Conservation (phyloP, 495 filamentous ascomycete species). For the Penicillium ochrochloron region DNA sequence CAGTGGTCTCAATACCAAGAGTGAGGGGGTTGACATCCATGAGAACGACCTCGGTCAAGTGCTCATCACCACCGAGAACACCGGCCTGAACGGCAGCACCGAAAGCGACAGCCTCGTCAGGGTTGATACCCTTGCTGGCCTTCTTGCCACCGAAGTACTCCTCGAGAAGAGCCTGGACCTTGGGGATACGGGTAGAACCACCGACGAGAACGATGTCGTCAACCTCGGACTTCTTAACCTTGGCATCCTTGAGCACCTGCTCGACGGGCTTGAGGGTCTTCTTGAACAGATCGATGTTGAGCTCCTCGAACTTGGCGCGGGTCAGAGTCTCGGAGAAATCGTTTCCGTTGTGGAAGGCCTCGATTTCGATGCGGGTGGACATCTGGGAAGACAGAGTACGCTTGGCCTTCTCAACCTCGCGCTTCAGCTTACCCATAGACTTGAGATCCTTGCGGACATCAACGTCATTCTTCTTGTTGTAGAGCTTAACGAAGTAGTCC, state of each 20-base stretch:
- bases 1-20: conserved; percentile 98
- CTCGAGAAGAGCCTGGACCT: conserved; percentile 95
- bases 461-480: conserved; percentile 97
- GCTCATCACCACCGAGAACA: conserved; percentile 97
- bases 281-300: conserved; percentile 98
- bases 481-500: conserved; percentile 95
- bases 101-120: conserved; percentile 98
- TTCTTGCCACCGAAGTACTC: conserved; percentile 99
- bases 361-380: conserved; percentile 97
- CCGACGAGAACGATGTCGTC: conserved; percentile 90
- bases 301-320: conserved; percentile 98
- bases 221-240: conserved; percentile 84
- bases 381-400: conserved; percentile 97
- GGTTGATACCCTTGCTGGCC: conserved; percentile 99
- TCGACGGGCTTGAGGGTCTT: conserved; percentile 99
- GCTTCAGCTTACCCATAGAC: conserved; percentile 99
- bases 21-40: conserved; percentile 97
- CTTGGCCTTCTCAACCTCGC: conserved; percentile 99
- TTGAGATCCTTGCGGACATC: conserved; percentile 94
- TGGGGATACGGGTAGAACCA: conserved; percentile 98
- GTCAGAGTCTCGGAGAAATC: conserved; percentile 99
- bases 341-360: conserved; percentile 94
- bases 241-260: conserved; percentile 92
- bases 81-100: conserved; percentile 98
- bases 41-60: conserved; percentile 92